Conservation (phyloP, 2,329 filamentous ascomycete species). For the Colletotrichum limetticola region DNA sequence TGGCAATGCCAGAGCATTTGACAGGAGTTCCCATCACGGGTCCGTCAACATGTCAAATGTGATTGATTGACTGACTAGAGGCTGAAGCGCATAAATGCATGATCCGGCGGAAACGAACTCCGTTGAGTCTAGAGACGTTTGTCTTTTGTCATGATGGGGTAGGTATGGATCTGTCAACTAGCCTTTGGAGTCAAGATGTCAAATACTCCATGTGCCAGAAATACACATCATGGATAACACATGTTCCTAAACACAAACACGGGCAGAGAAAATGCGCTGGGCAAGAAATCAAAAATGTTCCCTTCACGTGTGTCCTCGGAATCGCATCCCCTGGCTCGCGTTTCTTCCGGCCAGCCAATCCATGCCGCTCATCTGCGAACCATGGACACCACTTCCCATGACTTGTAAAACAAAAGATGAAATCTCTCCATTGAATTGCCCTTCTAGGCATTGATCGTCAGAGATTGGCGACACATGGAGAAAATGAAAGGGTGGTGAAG, state of each 20-base stretch:
- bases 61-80: not conserved
- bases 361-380: not conserved
- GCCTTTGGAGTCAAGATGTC: constrained; percentile 4
- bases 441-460: constrained; percentile 19
- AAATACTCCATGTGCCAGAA: constrained; percentile 3
- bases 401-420: constrained; percentile 23
- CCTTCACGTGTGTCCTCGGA: constrained; percentile 15
- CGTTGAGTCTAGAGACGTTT: not conserved
- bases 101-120: constrained; percentile 13
- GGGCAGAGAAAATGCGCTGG: not conserved
- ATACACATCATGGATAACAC: constrained; percentile 12
- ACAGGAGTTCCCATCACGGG: constrained; percentile 5
- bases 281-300: not conserved
- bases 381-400: not conserved
- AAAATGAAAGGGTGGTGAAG: not conserved
- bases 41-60: not conserved
- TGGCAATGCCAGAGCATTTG: not conserved
- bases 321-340: not conserved
- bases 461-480: not conserved
- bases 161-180: not conserved
- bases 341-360: not conserved
- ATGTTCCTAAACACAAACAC: not conserved
- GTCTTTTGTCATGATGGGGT: not conserved
- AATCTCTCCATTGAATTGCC: constrained; percentile 13
- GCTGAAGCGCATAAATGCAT: constrained; percentile 24